These are phyloP conservation scores for Colletotrichum sp. DNA, from an alignment of 2,329 filamentous ascomycete genomes.

Conservation along the genomic window DNA sequence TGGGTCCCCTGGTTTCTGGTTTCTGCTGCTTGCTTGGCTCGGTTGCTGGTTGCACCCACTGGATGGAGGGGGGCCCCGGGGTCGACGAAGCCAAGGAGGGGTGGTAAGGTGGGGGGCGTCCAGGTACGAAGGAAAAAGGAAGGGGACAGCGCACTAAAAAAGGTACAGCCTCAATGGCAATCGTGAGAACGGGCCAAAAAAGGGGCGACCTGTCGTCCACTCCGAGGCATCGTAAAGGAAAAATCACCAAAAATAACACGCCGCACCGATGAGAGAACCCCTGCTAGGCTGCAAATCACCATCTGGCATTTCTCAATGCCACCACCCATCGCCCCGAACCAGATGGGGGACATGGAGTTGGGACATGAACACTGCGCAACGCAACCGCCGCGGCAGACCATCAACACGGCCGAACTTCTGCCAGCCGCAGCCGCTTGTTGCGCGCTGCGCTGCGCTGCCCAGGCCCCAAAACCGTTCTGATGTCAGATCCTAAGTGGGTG, in stretches of 20 bases:
- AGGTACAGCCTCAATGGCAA: slow-evolving; percentile 22
- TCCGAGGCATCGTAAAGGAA: background rate
- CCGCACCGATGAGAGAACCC: slow-evolving; percentile 6
- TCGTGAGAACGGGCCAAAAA: slow-evolving; percentile 14
- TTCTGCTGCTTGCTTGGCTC: slow-evolving; percentile 17
- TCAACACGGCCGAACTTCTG: background rate
- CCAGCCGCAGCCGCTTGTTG: slow-evolving; percentile 4
- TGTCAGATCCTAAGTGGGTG: slow-evolving; percentile 1
- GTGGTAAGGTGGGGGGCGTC: background rate
- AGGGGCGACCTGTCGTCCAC: slow-evolving; percentile 14
- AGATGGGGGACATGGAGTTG: background rate
- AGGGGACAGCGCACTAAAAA: slow-evolving; percentile 10
- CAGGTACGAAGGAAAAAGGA: slow-evolving; percentile 19
- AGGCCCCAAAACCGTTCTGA: background rate
- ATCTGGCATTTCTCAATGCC: slow-evolving; percentile 10
- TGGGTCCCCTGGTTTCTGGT: slow-evolving; percentile 13
- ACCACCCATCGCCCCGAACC: background rate
- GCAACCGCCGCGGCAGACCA: background rate
- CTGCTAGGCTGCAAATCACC: slow-evolving; percentile 19
- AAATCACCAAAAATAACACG: slow-evolving; percentile 22
- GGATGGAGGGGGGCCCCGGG: background rate
- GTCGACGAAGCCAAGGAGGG: background rate
- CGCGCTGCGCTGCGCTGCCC: background rate
- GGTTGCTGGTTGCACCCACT: slow-evolving; percentile 18
- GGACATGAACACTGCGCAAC: background rate